Evolutionary conservation across 2,329 filamentous ascomycete species (phyloP).

Genomic region (Colletotrichum lupini): DNA sequence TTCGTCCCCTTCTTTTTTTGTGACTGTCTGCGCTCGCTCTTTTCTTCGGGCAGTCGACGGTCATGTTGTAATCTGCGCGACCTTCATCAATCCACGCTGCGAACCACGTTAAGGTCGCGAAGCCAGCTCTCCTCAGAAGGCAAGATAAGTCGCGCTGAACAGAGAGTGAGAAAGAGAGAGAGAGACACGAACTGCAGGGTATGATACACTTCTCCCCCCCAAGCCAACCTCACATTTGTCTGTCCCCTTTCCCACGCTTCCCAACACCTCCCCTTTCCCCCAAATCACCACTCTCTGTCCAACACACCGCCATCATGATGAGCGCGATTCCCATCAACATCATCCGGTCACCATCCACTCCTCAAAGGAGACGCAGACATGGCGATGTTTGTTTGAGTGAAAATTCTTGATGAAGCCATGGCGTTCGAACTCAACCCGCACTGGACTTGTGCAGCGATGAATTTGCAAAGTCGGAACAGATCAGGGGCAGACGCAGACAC

Average conservation of each 20-base stretch:
- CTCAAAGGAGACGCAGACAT: constrained; percentile 24
- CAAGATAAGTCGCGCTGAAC: constrained; percentile 13
- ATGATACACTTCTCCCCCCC: constrained; percentile 35
- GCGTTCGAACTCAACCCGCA: constrained; percentile 31
- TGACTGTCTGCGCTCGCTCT: constrained; percentile 23
- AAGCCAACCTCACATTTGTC: constrained; percentile 24
- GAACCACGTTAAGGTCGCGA: constrained; percentile 34
- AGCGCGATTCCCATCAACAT: constrained; percentile 12
- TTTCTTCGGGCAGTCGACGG: constrained; percentile 14
- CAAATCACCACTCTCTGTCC: not conserved
- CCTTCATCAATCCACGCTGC: constrained; percentile 24
- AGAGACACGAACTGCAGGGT: constrained; percentile 33
- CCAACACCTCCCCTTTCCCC: not conserved
- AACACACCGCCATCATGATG: constrained; percentile 6
- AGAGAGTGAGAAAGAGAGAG: not conserved
- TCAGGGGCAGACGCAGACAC: constrained; percentile 22
- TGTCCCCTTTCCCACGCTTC: not conserved
- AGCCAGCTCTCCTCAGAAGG: constrained; percentile 14
- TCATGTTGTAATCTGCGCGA: constrained; percentile 34
- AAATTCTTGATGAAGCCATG: constrained; percentile 34
- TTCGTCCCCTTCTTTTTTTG: constrained; percentile 30
- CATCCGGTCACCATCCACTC: constrained; percentile 7
- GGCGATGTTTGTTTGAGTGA: constrained; percentile 33
- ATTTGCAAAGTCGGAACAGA: constrained; percentile 35
- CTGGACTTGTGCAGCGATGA: constrained; percentile 34